Evolutionary conservation across 768 basidiomycete species (phyloP), one percentile per base, ranked within the genome.

Genomic region (Kwoniella shandongensis): DNA sequence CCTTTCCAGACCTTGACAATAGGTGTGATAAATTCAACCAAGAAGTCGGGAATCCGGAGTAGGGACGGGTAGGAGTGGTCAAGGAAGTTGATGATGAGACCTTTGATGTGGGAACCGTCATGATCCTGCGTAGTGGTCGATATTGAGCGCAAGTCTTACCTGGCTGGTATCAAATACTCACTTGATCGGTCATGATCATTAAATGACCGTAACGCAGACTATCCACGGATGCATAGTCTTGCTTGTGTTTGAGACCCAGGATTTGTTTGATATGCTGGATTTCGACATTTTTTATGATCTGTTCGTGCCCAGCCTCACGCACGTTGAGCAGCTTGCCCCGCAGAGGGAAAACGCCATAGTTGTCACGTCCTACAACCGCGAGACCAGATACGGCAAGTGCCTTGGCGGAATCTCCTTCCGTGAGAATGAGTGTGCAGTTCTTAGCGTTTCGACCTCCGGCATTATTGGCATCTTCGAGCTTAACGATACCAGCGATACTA

Each of bases 101-200:
- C 96, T 77, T 99, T 99, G 80, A 99, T 99, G 79, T 99, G 96
- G n/a, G 96, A 98, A 49, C 96, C 96, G 78, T 99, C 96, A 78
- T 98, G 91, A 84, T 99, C 96, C 91, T 96, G 72, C 5, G 27
- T 10, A 11, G 15, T 3, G 10, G 22, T n/a, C n/a, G n/a, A n/a
- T n/a, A n/a, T n/a, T 46, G 12, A 55, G 54, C 44, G 4, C 23
- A 4, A 13, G 7, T 42, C 22, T 17, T 47, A n/a, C 44, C n/a
- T 6, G 13, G 20, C 17, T 13, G 40, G 7, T n/a, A 36, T 23
- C 25, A 8, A 3, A 54, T 17, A 77, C 82, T 45, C 51, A 91
- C 92, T 84, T 97, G 94, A 86, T 99, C 96, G 3, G 96, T 91
- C 96, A 99, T 99, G 67, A 99, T 90, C 96, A 99, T 99, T 46